Evolutionary conservation across 139 green algal genomes (phyloP).

Genomic region (Chara braunii): DNA sequence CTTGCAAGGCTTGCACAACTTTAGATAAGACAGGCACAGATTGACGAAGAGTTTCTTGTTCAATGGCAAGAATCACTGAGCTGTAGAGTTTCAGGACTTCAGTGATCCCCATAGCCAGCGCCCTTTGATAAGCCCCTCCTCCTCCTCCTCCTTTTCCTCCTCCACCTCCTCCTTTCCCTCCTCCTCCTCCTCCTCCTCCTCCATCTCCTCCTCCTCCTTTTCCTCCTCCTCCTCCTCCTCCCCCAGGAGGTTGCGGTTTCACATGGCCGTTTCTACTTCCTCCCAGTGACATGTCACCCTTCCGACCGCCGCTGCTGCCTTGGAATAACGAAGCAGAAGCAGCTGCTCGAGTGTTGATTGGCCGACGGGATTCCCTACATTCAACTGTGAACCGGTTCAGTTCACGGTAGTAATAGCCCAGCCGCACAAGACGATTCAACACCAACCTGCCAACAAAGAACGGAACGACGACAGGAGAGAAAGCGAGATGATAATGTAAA

Average conservation of each 20-base stretch:
- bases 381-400: constrained; percentile 57
- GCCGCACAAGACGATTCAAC: constrained; percentile 51
- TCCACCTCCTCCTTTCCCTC: background rate
- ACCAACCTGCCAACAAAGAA: constrained; percentile 57
- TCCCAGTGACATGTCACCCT: too few relatives aligned
- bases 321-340: too few relatives aligned
- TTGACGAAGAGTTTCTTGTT: constrained; percentile 52
- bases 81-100: constrained; percentile 77
- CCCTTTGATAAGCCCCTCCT: constrained; percentile 54
- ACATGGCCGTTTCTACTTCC: too few relatives aligned
- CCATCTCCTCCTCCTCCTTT: too few relatives aligned
- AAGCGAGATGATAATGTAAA: too few relatives aligned
- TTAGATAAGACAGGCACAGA: background rate
- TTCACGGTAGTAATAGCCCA: constrained; percentile 60
- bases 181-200: constrained; percentile 31
- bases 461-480: too few relatives aligned
- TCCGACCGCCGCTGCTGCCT: too few relatives aligned
- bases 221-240: too few relatives aligned
- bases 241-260: too few relatives aligned
- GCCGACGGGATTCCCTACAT: too few relatives aligned
- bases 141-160: background rate
- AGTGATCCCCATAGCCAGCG: constrained; percentile 61
- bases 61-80: constrained; percentile 53
- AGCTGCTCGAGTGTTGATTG: too few relatives aligned
- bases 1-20: background rate